A percentile compares a stretch with the other conserved stretches of the same genome.
These are phyloP conservation scores for Phytophthora multivora DNA, from an alignment of 352 stramenopile genomes.

Conservation along the genomic window DNA sequence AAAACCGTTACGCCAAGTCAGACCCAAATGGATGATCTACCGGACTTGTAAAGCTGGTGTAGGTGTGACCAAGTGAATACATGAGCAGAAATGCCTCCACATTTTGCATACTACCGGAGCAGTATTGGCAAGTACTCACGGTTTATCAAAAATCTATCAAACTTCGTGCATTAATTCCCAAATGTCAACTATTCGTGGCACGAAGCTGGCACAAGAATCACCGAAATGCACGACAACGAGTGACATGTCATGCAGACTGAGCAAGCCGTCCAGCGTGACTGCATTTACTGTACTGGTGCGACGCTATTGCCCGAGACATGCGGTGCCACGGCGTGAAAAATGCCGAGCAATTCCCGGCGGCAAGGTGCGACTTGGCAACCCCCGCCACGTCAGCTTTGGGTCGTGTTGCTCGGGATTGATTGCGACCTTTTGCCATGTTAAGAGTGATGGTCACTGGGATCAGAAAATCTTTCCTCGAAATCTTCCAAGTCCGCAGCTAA, in stretches of 20 bases:
- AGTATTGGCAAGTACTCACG: neutral
- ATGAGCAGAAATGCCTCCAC: slow-evolving; percentile 7
- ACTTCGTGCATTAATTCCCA: too few species aligned
- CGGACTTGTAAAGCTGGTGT: slow-evolving; percentile 48
- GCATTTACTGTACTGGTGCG: too few species aligned
- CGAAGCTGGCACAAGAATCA: neutral
- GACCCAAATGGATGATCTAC: slow-evolving; percentile 67
- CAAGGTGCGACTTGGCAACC: slow-evolving; percentile 2
- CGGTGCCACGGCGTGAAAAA: neutral
- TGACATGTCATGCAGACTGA: neutral
- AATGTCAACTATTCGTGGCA: too few species aligned
- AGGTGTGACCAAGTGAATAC: slow-evolving; percentile 21
- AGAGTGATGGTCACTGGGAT: slow-evolving; percentile 27
- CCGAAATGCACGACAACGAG: neutral
- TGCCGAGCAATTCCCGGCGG: neutral
- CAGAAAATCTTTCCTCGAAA: slow-evolving; percentile 23
- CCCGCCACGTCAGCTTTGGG: slow-evolving; percentile 1
- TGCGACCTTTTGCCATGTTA: slow-evolving; percentile 12
- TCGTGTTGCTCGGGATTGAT: slow-evolving; percentile 10
- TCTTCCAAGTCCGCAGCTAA: slow-evolving; percentile 19
- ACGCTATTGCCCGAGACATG: too few species aligned
- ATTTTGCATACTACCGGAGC: neutral
- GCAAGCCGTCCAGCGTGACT: neutral
- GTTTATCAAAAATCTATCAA: neutral
- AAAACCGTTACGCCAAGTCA: slow-evolving; percentile 66